These are phyloP conservation scores for Amylostereum chailletii DNA, from an alignment of 1,284 basidiomycete species.

Conservation along the genomic window DNA sequence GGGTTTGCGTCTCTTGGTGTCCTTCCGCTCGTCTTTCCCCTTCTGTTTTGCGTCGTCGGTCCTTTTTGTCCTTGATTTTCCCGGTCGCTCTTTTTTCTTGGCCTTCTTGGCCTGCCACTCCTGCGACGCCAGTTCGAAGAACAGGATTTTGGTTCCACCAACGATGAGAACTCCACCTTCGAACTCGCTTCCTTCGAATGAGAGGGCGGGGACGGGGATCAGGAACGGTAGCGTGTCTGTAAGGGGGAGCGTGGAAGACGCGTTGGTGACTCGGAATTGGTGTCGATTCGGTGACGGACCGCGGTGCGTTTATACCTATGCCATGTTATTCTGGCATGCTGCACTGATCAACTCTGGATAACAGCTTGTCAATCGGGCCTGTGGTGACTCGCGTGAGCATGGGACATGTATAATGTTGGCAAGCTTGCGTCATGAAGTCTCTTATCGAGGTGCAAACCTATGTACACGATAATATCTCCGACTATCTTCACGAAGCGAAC, in stretches of 20 bases:
- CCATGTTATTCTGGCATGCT: no score
- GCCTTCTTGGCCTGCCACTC: constrained; percentile 41
- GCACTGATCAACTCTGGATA: no score
- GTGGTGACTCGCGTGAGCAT: no score
- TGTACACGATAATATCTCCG: no score
- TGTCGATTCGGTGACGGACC: no score
- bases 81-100: constrained; percentile 42
- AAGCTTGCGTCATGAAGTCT: no score
- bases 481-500: no score
- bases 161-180: constrained; percentile 62
- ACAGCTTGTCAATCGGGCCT: no score
- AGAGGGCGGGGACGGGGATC: constrained; percentile 34
- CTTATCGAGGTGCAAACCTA: no score
- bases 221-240: constrained; percentile 35
- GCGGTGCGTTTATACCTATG: no score
- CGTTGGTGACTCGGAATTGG: no score
- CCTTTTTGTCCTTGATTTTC: constrained; percentile 36
- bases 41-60: constrained; percentile 40
- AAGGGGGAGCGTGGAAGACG: constrained; percentile 18
- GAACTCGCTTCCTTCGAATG: constrained; percentile 24
- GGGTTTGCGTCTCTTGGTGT: constrained; percentile 43
- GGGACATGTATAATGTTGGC: no score
- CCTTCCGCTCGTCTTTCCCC: constrained; percentile 36
- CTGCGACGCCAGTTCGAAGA: constrained; percentile 45
- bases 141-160: constrained; percentile 52